Conservation (phyloP, 306 rosid species). For the Astragalus membranaceus region DNA sequence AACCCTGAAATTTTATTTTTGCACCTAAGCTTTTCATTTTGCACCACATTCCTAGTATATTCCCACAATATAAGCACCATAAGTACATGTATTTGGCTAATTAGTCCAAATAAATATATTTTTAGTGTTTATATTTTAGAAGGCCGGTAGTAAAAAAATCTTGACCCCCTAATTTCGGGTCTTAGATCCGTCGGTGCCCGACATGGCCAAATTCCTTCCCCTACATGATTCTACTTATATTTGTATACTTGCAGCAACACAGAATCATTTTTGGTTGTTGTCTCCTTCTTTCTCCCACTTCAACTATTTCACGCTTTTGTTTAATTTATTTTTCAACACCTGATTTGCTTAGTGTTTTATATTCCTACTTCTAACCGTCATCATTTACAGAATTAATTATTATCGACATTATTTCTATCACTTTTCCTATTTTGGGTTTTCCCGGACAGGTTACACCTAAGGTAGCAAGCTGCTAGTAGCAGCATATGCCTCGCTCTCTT, state of each 20-base stretch:
- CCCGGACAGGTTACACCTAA: constrained; percentile 30
- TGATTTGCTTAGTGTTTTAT: constrained; percentile 3
- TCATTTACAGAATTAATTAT: neutral
- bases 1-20: no score
- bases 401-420: neutral
- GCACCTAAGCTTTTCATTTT: no score
- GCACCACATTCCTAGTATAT: no score
- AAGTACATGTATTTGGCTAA: no score
- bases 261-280: constrained; percentile 21
- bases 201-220: no score
- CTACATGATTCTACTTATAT: neutral
- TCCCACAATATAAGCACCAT: no score
- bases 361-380: constrained; percentile 11
- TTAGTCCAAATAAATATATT: no score
- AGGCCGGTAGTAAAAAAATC: no score
- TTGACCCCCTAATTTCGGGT: no score
- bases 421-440: constrained; percentile 13
- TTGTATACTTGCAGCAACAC: neutral
- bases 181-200: no score
- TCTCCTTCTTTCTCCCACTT: constrained; percentile 32
- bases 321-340: constrained; percentile 9
- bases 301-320: constrained; percentile 30
- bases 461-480: no score
- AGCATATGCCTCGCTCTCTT: constrained; percentile 53
- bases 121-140: no score